These are phyloP conservation scores for Nannochloropsis gaditana DNA, from an alignment of 108 stramenopile genomes.

Conservation along the genomic window DNA sequence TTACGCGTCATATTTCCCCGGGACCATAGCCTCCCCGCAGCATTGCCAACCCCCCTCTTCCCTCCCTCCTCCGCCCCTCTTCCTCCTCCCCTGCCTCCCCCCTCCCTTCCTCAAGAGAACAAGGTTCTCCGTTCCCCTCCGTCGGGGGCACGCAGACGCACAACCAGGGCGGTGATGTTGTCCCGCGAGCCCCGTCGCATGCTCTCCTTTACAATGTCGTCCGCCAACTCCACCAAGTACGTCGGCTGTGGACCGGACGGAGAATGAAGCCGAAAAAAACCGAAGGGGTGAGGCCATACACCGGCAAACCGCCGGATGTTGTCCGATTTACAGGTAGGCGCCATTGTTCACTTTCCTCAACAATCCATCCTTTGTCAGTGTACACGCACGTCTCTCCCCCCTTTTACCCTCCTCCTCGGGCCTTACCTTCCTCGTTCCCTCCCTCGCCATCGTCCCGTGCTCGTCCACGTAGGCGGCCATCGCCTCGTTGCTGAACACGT, in stretches of 20 bases:
- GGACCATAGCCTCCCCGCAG: no score
- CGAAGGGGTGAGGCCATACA: background rate
- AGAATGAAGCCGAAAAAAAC: background rate
- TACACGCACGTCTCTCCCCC: background rate
- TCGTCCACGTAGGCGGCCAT: background rate
- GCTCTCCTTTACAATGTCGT: slow-evolving; percentile 14
- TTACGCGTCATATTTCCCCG: no score
- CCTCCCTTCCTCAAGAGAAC: background rate
- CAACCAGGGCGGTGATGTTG: slow-evolving; percentile 5
- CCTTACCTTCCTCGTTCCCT: background rate
- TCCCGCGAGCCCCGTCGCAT: background rate
- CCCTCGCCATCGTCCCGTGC: background rate
- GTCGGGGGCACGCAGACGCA: background rate
- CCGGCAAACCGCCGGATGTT: background rate
- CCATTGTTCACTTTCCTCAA: no score
- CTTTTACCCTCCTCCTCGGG: background rate
- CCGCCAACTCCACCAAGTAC: background rate
- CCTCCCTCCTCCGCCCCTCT: background rate
- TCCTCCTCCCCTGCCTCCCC: background rate
- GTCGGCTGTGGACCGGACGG: background rate
- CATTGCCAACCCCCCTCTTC: no score
- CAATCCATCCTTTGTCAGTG: background rate
- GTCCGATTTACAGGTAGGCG: no score
- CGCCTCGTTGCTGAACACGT: background rate
- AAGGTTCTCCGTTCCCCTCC: background rate